Base-by-base conservation (phyloP, 192 early-diverging fungal genomes). In the Neocallimastix lanati region DNA sequence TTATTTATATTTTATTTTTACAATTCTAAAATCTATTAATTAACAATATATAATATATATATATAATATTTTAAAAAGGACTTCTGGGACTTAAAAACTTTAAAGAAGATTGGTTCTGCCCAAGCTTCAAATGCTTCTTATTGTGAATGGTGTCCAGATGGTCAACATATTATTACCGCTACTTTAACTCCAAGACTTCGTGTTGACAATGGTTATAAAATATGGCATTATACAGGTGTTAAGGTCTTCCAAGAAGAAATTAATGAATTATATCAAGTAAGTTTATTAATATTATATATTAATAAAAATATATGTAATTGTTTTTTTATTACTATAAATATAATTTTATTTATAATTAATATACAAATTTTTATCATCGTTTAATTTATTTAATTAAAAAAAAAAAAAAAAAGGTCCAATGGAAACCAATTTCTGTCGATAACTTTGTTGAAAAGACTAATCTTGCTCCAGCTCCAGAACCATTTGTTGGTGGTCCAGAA, bases 141-240 rank as follows among this genome's bases (percentile, higher is more conserved):
- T 77, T 95, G 92, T 81, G 90, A 92, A 81, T 99, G 98, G 98
- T 90, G 89, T 67, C 95, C 98, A 36, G 93, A 96, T 85, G 96
- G 96, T 81, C 89, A 93, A 18, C 93, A 96, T 85, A 87, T 99
- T 82, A 86, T 99, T 88, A 95, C 96, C 18, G 91, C 96, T 37
- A 99, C 93, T 11, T 86, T 98, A 40, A 97, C 96, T 79, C 92
- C 92, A 30, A 92, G 96, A 77, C 87, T 99, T 81, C 93, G 96
- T 81, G 98, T 99, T 35, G 98, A 99, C 85, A 99, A 99, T 81
- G 96, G 96, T 16, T 94, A 94, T 84, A 94, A 93, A 77, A 89
- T 99, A 80, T 99, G 95, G 95, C 98, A 99, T 84, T 94, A 96
- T 84, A 91, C 92, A 5, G 96, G 96, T 28, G 88, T 91, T 0